phyloP scores from a whole-genome alignment of 768 basidiomycete species.

The Auricularia cornea region DNA sequence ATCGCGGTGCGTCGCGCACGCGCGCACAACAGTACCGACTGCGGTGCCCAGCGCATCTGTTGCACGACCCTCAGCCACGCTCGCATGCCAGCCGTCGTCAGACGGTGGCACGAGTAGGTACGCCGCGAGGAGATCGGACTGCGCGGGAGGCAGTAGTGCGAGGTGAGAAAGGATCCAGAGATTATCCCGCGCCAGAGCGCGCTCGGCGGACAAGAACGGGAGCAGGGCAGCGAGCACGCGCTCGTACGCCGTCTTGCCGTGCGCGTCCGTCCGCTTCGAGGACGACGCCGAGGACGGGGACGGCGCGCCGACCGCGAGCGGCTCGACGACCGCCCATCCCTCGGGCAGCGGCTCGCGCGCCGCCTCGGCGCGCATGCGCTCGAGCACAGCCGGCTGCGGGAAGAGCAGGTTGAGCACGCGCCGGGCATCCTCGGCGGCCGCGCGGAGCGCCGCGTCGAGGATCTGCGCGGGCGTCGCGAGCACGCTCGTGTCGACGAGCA shows the following conservation, averaged over 20 bases:
- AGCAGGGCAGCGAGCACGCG: slow-evolving; percentile 52
- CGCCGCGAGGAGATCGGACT: slow-evolving; percentile 27
- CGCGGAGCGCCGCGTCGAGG: neutral
- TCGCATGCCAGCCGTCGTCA: slow-evolving; percentile 44
- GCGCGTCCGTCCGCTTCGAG: slow-evolving; percentile 21
- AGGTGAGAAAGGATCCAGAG: slow-evolving; percentile 66
- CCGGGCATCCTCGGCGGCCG: neutral
- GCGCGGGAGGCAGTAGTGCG: slow-evolving; percentile 49
- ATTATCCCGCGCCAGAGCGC: slow-evolving; percentile 49
- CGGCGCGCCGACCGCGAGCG: slow-evolving; percentile 1
- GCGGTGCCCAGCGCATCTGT: neutral
- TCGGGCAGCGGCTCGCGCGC: slow-evolving; percentile 8
- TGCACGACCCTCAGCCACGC: slow-evolving; percentile 25
- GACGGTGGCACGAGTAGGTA: slow-evolving; percentile 50
- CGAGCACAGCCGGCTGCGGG: slow-evolving; percentile 38
- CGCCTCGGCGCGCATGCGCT: slow-evolving; percentile 32
- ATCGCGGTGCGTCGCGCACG: neutral
- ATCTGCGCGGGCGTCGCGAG: slow-evolving; percentile 9
- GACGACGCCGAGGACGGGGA: neutral
- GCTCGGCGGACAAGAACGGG: slow-evolving; percentile 46
- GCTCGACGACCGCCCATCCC: slow-evolving; percentile 32
- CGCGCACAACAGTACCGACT: neutral
- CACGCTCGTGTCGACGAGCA: slow-evolving; percentile 11
- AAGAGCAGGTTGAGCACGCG: slow-evolving; percentile 41
- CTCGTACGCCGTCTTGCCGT: slow-evolving; percentile 56